Evolutionary conservation across 78 protist species (phyloP).

Genomic region (slime mould (Dictyostelium discoideum)): DNA sequence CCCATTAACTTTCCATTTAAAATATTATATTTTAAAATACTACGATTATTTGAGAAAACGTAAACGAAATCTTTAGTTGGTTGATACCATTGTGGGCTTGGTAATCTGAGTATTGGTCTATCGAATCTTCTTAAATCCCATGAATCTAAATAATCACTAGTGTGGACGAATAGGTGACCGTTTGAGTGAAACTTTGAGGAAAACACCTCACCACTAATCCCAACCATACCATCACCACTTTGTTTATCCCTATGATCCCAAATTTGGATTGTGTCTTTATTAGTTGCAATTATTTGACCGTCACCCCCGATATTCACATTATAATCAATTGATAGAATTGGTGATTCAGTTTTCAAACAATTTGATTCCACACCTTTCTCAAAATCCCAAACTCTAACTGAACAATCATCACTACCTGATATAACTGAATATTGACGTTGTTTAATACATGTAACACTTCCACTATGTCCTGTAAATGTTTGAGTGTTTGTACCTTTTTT

Average conservation of each 20-base stretch:
- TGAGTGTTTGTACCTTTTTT: constrained; percentile 20
- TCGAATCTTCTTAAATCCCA: constrained; percentile 55
- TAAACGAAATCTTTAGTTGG: constrained; percentile 1
- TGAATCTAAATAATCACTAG: neutral
- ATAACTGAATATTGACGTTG: neutral
- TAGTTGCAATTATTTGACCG: neutral
- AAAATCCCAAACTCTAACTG: constrained; percentile 37
- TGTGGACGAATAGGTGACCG: neutral
- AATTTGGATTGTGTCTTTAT: neutral
- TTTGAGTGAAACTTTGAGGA: neutral
- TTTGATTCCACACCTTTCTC: neutral
- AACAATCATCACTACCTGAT: constrained; percentile 32
- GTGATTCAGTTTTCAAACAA: neutral
- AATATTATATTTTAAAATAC: neutral
- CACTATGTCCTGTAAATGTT: constrained; percentile 29
- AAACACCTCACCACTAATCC: neutral
- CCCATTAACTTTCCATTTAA: neutral
- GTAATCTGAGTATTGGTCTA: neutral
- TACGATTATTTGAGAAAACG: neutral
- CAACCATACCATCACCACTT: neutral
- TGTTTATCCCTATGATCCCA: constrained; percentile 25
- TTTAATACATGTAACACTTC: neutral
- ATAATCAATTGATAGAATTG: constrained; percentile 17
- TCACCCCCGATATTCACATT: neutral
- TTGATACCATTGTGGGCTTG: neutral